phyloP scores from a whole-genome alignment of 306 rosid species.

The Glycine soja region DNA sequence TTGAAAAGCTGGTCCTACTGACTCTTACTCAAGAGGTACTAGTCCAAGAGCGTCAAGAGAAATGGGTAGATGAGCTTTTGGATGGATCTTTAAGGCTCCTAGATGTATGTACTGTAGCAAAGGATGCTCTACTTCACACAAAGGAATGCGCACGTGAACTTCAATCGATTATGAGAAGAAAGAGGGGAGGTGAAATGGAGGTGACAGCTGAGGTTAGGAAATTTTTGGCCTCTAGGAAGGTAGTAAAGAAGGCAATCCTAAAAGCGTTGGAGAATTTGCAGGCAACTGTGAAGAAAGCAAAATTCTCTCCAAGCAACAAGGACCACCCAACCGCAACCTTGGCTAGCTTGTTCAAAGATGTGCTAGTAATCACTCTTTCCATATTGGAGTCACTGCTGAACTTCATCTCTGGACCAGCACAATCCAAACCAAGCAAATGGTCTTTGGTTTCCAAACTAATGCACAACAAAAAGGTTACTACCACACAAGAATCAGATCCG shows the following conservation, averaged over 20 bases:
- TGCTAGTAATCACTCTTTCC: conserved; percentile 14
- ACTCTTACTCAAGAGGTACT: conserved; percentile 48
- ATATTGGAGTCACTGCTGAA: conserved; percentile 22
- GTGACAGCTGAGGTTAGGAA: conserved; percentile 50
- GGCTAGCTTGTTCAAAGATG: conserved; percentile 36
- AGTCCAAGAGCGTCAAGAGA: conserved; percentile 49
- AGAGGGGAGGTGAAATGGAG: conserved; percentile 59
- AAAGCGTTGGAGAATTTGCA: conserved; percentile 55
- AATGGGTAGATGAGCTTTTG: conserved; percentile 56
- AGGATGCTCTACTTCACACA: conserved; percentile 57
- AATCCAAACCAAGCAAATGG: conserved; percentile 22
- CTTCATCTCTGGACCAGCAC: conserved; percentile 23
- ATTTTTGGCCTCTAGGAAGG: conserved; percentile 62
- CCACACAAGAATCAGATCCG: conserved; percentile 45
- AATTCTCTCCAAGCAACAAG: conserved; percentile 40
- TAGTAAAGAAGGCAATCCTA: conserved; percentile 54
- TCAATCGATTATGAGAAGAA: conserved; percentile 61
- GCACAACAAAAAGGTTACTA: conserved; percentile 39
- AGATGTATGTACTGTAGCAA: conserved; percentile 54
- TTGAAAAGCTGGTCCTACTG: conserved; percentile 45
- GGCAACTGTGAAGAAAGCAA: conserved; percentile 41
- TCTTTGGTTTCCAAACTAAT: conserved; percentile 27
- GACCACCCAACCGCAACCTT: conserved; percentile 40
- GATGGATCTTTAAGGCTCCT: conserved; percentile 62
- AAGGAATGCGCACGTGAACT: conserved; percentile 59